A percentile compares a stretch with the other conserved stretches of the same genome.
These are phyloP conservation scores for Acrodontium crateriforme DNA, from an alignment of 2,329 filamentous ascomycete genomes.

Conservation along the genomic window DNA sequence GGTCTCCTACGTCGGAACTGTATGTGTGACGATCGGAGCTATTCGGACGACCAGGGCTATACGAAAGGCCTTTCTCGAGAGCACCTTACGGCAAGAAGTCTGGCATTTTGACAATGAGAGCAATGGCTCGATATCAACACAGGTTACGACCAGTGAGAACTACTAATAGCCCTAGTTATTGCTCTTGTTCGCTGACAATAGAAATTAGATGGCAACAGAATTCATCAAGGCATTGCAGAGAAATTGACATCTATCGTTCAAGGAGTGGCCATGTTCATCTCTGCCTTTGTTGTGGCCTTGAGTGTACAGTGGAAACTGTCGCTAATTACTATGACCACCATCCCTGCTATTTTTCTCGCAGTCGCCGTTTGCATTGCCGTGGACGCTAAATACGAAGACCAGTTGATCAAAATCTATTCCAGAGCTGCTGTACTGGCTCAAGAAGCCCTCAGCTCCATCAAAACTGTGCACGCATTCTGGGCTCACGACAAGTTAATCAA, in stretches of 20 bases:
- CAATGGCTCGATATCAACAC: constrained; percentile 45
- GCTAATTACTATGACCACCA: constrained; percentile 32
- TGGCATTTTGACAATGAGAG: constrained; percentile 49
- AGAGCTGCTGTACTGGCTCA: constrained; percentile 34
- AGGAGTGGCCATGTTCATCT: constrained; percentile 25
- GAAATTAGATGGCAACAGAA: constrained; percentile 21
- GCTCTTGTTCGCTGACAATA: constrained; percentile 3
- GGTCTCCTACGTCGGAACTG: constrained; percentile 41
- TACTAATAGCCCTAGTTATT: background rate
- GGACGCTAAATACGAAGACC: constrained; percentile 23
- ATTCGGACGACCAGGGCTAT: constrained; percentile 36
- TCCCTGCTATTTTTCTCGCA: constrained; percentile 30
- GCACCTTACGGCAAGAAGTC: constrained; percentile 51
- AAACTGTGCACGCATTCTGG: constrained; percentile 38
- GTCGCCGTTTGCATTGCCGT: constrained; percentile 21
- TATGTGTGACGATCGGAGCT: constrained; percentile 35
- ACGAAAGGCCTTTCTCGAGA: constrained; percentile 49
- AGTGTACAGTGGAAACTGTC: constrained; percentile 31
- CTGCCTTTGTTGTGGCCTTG: constrained; percentile 28
- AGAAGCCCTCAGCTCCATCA: constrained; percentile 37
- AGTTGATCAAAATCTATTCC: constrained; percentile 29
- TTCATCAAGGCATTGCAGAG: constrained; percentile 28
- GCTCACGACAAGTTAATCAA: constrained; percentile 28
- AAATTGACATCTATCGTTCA: constrained; percentile 24
- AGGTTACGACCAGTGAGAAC: constrained; percentile 47